Base-by-base conservation (phyloP, 2,329 filamentous ascomycete genomes). In the Domatiomyces catenatus region DNA sequence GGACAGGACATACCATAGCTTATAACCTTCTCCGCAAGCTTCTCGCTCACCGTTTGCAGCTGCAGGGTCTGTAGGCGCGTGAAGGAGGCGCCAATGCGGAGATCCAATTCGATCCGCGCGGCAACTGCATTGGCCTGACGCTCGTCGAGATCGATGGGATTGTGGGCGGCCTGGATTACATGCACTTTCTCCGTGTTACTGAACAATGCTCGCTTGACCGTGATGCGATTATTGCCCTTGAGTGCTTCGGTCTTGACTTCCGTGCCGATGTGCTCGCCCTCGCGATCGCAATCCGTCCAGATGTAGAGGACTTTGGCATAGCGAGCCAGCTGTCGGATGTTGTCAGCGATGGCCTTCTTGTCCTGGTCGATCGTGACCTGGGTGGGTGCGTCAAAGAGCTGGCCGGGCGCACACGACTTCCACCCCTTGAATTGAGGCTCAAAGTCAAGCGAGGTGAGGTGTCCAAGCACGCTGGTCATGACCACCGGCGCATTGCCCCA, bases 231-330 rank as follows among this genome's bases (percentile, higher is more conserved):
- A 56, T 95, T 96, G 8, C 78, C 82, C 61, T 80, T 80, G 46
- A 74, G 71, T 4, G 92, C 92, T 52, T 90, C 83, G 48, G 84
- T 77, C 44, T 87, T 81, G 54, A 98, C 90, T 65, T 98, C 90
- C 42, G 84, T 76, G 5, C 92, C 92, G 58, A 98, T 98, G 63
- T 96, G 85, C 66, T 98, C 92, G 36, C 92, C 92, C 73, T 98
- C 92, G 50, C 89, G 81, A 72, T 98, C 92, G 67, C 92, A 96
- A 74, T 98, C 92, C 0, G 92, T 98, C 92, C 92, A 98, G 60
- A 98, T 95, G 66, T 93, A 90, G 28, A 98, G 73, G 10, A 82
- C 79, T 50, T 75, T 77, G n/a, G 81, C 75, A 63, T 77, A 76
- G 53, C 76, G 76, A 17, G 92, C 90, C 65, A 94, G 83, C 1